A percentile compares a stretch with the other conserved stretches of the same genome.
Conservation (phyloP, 257 asterid species). For the Lantana camara region DNA sequence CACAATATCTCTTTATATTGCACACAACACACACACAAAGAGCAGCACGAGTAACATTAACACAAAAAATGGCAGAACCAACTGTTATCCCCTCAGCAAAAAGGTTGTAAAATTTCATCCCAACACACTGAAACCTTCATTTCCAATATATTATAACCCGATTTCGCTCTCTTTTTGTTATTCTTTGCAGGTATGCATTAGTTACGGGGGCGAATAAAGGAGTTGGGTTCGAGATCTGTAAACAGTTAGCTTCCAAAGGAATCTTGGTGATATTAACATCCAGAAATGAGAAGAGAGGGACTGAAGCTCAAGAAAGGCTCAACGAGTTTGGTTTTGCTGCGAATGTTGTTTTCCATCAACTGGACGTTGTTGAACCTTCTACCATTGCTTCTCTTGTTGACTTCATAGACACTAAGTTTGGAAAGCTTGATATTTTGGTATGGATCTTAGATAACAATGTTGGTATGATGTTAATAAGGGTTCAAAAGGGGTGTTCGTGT, state of each 20-base stretch:
- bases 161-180: neutral
- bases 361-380: constrained; percentile 40
- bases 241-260: constrained; percentile 46
- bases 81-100: constrained; percentile 8
- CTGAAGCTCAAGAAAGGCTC: constrained; percentile 44
- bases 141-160: neutral
- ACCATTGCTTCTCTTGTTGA: constrained; percentile 35
- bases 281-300: constrained; percentile 46
- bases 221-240: constrained; percentile 48
- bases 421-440: constrained; percentile 60
- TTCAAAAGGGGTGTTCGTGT: too few species aligned
- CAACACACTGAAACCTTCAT: neutral
- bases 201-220: constrained; percentile 59
- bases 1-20: too few species aligned
- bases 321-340: constrained; percentile 30
- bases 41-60: too few species aligned
- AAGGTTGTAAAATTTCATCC: neutral
- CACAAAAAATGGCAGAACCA: constrained; percentile 23
- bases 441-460: too few species aligned
- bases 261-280: constrained; percentile 45
- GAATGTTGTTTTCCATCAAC: constrained; percentile 43
- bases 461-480: too few species aligned
- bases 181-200: constrained; percentile 39
- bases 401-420: constrained; percentile 30
- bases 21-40: too few species aligned